Base-by-base conservation (phyloP, 2,329 filamentous ascomycete genomes). In the Blastomyces gilchristii region DNA sequence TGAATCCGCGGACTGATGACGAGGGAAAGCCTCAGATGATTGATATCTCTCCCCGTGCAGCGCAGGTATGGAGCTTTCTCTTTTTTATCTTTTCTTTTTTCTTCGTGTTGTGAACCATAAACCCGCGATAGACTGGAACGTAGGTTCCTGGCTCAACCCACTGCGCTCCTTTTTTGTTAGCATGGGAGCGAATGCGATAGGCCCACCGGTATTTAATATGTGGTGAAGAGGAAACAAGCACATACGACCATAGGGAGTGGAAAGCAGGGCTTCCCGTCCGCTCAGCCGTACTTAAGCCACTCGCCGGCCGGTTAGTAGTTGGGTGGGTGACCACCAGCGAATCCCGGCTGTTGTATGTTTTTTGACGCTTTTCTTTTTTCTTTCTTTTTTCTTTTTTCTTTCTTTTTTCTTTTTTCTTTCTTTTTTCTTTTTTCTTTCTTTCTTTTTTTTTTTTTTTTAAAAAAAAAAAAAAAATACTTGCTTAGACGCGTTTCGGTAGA, bases 11-110 rank as follows among this genome's bases (percentile, higher is more conserved):
- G 68, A 82, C 82, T 63, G 90, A 94, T 73, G 90, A 95, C 41
- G 85, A 92, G 62, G 93, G 93, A 34, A 87, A 90, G n/a, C 84
- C 87, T 25, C 91, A 96, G 86, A 79, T 80, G 69, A 82, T 99
- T 31, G 87, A 88, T 62, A 96, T 97, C 65, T 95, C 91, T 0
- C 83, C 89, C 1, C 84, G 92, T 58, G 93, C 93, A 50, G 87
- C 89, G 52, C 85, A 89, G 77, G 89, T 91, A 81, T 59, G 80
- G n/a, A 16, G 14, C 4, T 67, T 60, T 54, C 7, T 9, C 34
- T 57, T 62, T 57, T 52, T 12, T 47, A 22, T 22, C 37, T 49
- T 45, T 52, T 39, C 45, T 41, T 58, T 37, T 22, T 22, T n/a
- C 22, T 8, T 37, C 34, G 7, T 37, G 8, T 9, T 37, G 34